Percentiles rank a stretch among this genome's conserved stretches.
Conservation (phyloP, 805 yeast genomes). For the Limtongozyma cylindracea region DNA sequence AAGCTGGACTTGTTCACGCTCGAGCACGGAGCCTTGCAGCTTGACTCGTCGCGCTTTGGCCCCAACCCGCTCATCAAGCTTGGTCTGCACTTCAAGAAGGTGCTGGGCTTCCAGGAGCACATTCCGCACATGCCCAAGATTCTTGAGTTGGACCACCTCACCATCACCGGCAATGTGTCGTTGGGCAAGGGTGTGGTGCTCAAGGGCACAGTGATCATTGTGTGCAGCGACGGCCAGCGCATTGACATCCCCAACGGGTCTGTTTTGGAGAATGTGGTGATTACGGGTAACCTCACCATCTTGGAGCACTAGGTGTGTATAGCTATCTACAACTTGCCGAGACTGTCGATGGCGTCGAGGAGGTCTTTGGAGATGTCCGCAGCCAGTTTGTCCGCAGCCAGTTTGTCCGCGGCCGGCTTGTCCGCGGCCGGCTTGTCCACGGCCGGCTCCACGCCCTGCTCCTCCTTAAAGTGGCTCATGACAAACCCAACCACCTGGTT, state of each 20-base stretch:
- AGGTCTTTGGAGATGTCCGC: too few species aligned
- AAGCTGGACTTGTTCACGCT: slow-evolving; percentile 83
- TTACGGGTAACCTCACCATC: slow-evolving; percentile 88
- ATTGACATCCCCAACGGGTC: slow-evolving; percentile 96
- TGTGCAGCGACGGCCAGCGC: slow-evolving; percentile 89
- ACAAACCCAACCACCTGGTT: slow-evolving; percentile 15
- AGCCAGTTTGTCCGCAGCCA: too few species aligned
- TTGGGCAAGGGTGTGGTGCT: slow-evolving; percentile 77
- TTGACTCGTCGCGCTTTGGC: slow-evolving; percentile 71
- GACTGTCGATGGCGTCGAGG: too few species aligned
- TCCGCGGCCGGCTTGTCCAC: too few species aligned
- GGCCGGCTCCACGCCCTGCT: too few species aligned
- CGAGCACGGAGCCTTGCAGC: slow-evolving; percentile 72
- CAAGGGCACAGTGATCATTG: slow-evolving; percentile 94
- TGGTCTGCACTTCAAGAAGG: slow-evolving; percentile 94
- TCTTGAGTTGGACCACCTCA: slow-evolving; percentile 87
- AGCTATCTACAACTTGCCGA: too few species aligned
- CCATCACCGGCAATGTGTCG: slow-evolving; percentile 88
- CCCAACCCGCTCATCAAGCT: slow-evolving; percentile 86
- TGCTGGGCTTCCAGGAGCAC: slow-evolving; percentile 69
- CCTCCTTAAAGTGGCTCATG: too few species aligned
- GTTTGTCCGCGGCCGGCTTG: too few species aligned
- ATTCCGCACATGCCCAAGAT: slow-evolving; percentile 91
- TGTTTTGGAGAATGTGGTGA: slow-evolving; percentile 83
- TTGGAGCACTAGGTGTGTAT: slow-evolving; percentile 51